phyloP scores from a whole-genome alignment of 768 basidiomycete species.

The Suillus spraguei region DNA sequence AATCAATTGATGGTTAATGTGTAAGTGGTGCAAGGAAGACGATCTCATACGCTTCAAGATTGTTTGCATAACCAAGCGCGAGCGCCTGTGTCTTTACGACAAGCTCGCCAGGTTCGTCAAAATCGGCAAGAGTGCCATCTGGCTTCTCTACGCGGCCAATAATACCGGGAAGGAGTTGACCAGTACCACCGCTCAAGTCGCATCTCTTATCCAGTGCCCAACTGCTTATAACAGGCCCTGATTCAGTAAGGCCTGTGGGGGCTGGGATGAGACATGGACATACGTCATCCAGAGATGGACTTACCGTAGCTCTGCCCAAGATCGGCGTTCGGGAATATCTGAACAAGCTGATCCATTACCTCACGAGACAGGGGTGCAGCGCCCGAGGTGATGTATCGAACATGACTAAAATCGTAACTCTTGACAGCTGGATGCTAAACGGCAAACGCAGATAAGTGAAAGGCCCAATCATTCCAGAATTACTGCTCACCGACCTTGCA shows the following conservation, averaged over 20 bases:
- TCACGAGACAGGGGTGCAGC: slow-evolving; percentile 61
- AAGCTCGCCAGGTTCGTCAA: slow-evolving; percentile 65
- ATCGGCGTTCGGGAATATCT: slow-evolving; percentile 48
- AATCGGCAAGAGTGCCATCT: slow-evolving; percentile 56
- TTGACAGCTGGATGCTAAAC: slow-evolving; percentile 42
- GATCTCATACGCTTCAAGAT: slow-evolving; percentile 57
- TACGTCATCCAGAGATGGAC: slow-evolving; percentile 7
- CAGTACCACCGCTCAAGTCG: slow-evolving; percentile 55
- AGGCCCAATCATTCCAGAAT: background rate
- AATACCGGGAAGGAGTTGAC: slow-evolving; percentile 59
- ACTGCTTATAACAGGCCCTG: slow-evolving; percentile 52
- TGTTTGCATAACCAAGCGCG: slow-evolving; percentile 59
- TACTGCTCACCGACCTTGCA: slow-evolving; percentile 42
- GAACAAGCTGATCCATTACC: slow-evolving; percentile 46
- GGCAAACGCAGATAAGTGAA: slow-evolving; percentile 2
- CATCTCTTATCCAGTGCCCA: slow-evolving; percentile 46
- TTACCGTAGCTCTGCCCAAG: slow-evolving; percentile 64
- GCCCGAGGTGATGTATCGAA: slow-evolving; percentile 42
- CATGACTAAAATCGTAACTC: slow-evolving; percentile 41
- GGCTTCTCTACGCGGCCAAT: slow-evolving; percentile 56
- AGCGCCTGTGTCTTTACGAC: slow-evolving; percentile 62
- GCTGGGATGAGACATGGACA: background rate
- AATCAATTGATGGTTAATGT: slow-evolving; percentile 14
- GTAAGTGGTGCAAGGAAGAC: slow-evolving; percentile 3
- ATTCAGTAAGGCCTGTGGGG: slow-evolving; percentile 63